Evolutionary conservation across 2,329 filamentous ascomycete genomes (phyloP).

Genomic region (Capronia coronata): DNA sequence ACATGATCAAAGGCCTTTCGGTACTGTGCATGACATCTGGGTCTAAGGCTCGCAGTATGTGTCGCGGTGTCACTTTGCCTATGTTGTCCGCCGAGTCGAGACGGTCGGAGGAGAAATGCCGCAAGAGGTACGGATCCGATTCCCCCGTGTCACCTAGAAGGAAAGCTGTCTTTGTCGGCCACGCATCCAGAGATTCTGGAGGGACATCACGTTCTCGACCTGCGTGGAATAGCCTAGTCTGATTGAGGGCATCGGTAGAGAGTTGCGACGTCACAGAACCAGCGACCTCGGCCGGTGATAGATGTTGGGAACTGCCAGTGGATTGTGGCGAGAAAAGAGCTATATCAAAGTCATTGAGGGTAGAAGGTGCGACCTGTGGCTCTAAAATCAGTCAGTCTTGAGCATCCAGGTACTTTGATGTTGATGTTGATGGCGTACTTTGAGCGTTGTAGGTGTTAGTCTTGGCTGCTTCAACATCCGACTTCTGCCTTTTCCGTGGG

Average conservation of each 20-base stretch:
- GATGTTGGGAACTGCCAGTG: constrained; percentile 6
- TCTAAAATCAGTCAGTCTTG: too few relatives aligned
- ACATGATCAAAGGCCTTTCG: constrained; percentile 5
- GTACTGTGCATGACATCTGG: constrained; percentile 1
- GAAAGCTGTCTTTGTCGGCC: constrained; percentile 2
- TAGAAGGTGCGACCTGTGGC: constrained; percentile 1
- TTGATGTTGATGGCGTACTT: too few relatives aligned
- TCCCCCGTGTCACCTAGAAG: constrained; percentile 6
- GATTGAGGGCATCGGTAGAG: neutral
- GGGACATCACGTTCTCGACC: neutral
- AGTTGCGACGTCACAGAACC: constrained; percentile 5
- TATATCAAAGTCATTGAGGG: constrained; percentile 3
- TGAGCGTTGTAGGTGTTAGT: neutral
- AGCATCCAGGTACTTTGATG: too few relatives aligned
- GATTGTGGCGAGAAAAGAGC: constrained; percentile 5
- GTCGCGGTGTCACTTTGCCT: constrained; percentile 4
- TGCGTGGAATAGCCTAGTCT: neutral
- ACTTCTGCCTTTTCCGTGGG: constrained; percentile 5
- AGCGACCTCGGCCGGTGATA: constrained; percentile 1
- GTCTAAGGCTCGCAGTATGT: constrained; percentile 4
- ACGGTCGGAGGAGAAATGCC: constrained; percentile 5
- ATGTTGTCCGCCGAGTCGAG: constrained; percentile 3
- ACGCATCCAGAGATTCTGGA: constrained; percentile 4
- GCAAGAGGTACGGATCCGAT: constrained; percentile 10
- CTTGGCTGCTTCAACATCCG: neutral